A percentile compares a stretch with the other conserved stretches of the same genome.
phyloP scores from a whole-genome alignment of 768 basidiomycete species.

The Exsudoporus frostii region DNA sequence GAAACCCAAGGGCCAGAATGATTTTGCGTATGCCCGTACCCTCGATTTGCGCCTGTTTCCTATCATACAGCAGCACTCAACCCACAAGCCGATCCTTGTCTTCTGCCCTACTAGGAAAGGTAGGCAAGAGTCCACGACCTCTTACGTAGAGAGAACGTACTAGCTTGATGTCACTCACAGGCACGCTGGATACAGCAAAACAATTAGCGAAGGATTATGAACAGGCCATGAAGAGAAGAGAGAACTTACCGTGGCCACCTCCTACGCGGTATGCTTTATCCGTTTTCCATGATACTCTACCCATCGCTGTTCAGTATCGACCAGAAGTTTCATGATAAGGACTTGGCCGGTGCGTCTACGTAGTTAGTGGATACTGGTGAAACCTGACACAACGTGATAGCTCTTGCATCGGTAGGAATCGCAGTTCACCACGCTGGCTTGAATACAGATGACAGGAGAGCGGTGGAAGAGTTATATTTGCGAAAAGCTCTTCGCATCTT shows the following conservation, averaged over 20 bases:
- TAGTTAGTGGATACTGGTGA: not conserved
- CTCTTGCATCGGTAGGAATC: conserved; percentile 68
- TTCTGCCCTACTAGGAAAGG: conserved; percentile 91
- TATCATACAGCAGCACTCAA: conserved; percentile 68
- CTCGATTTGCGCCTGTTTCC: conserved; percentile 74
- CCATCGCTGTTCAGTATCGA: conserved; percentile 43
- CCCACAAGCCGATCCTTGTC: conserved; percentile 80
- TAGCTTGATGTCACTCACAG: conserved; percentile 29
- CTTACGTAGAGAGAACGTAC: not conserved
- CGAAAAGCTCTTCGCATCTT: conserved; percentile 63
- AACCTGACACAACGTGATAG: conserved; percentile 33
- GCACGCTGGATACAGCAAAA: conserved; percentile 67
- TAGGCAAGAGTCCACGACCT: conserved; percentile 23
- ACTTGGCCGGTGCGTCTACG: conserved; percentile 43
- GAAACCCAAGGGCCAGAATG: conserved; percentile 62
- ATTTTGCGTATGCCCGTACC: conserved; percentile 68
- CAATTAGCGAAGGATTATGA: conserved; percentile 71
- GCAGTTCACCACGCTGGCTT: conserved; percentile 94
- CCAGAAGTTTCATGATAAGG: conserved; percentile 62
- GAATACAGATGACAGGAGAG: conserved; percentile 63
- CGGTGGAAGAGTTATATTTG: conserved; percentile 72
- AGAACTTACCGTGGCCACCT: conserved; percentile 65
- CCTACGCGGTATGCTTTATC: conserved; percentile 44
- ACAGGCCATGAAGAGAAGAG: conserved; percentile 47
- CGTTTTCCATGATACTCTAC: not conserved